Conservation (phyloP, 148 eudicot species). For the Rhododendron simsii region DNA sequence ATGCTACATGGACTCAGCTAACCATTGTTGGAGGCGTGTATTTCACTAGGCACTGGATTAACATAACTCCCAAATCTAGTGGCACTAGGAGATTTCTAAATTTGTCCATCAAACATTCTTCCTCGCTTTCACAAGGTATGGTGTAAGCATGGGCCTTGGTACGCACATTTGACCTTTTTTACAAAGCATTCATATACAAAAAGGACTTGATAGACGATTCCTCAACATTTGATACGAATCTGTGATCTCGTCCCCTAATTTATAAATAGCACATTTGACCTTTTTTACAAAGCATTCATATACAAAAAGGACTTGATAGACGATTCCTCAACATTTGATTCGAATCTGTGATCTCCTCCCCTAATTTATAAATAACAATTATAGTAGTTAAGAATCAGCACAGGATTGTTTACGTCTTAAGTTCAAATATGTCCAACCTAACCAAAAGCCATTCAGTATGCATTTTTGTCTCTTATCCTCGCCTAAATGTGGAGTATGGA, state of each 20-base stretch:
- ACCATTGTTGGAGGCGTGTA: not conserved
- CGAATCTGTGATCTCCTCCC: no score
- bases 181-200: not conserved
- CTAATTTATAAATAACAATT: not conserved
- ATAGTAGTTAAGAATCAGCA: not conserved
- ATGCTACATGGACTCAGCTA: not conserved
- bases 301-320: no score
- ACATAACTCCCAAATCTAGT: not conserved
- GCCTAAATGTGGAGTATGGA: not conserved
- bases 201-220: no score
- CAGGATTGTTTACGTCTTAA: not conserved
- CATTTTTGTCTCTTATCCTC: not conserved
- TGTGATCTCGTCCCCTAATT: conserved; percentile 4
- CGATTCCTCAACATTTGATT: no score
- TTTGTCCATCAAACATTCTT: not conserved
- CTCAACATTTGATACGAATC: no score
- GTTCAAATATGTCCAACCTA: not conserved
- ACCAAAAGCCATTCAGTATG: not conserved
- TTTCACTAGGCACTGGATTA: not conserved
- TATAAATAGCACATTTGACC: not conserved
- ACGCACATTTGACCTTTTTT: not conserved
- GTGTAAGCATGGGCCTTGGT: not conserved
- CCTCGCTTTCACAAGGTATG: not conserved
- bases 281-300: not conserved
- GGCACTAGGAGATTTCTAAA: not conserved